Conservation (phyloP, 2,329 filamentous ascomycete genomes). For the Xylaria sp. region DNA sequence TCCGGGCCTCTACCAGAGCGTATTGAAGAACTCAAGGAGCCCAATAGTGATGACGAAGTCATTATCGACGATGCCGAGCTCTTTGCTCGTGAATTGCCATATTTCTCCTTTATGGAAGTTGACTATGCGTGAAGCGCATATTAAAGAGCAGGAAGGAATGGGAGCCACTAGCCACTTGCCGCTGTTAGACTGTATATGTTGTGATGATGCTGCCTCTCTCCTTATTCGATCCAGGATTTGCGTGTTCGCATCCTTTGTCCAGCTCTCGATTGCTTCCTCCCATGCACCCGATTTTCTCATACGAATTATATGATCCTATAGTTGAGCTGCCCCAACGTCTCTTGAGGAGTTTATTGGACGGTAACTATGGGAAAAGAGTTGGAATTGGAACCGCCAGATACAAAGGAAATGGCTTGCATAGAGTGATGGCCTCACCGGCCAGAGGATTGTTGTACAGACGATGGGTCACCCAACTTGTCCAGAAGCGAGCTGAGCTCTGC, state of each 20-base stretch:
- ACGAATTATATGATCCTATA: conserved; percentile 35
- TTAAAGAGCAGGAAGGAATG: conserved; percentile 19
- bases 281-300: conserved; percentile 2
- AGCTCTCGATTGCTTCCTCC: conserved; percentile 4
- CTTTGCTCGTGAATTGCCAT: conserved; percentile 49
- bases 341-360: conserved; percentile 6
- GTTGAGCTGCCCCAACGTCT: conserved; percentile 15
- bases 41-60: conserved; percentile 49
- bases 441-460: conserved; percentile 38
- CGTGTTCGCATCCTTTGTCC: background rate
- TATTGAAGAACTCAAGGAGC: conserved; percentile 51
- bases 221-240: background rate
- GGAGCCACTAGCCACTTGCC: background rate
- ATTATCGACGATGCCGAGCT: conserved; percentile 48
- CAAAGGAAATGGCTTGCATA: conserved; percentile 43
- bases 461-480: conserved; percentile 38
- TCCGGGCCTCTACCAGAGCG: conserved; percentile 45
- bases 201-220: background rate
- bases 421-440: conserved; percentile 45
- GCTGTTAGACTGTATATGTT: conserved; percentile 10
- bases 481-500: conserved; percentile 32
- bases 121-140: conserved; percentile 44
- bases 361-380: conserved; percentile 15
- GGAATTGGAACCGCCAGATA: conserved; percentile 32
- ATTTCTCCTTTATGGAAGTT: conserved; percentile 51